Percentiles rank a stretch among this genome's conserved stretches.
These are phyloP conservation scores for Digitaria exilis DNA, from an alignment of 202 grass and related monocot species.

Conservation along the genomic window DNA sequence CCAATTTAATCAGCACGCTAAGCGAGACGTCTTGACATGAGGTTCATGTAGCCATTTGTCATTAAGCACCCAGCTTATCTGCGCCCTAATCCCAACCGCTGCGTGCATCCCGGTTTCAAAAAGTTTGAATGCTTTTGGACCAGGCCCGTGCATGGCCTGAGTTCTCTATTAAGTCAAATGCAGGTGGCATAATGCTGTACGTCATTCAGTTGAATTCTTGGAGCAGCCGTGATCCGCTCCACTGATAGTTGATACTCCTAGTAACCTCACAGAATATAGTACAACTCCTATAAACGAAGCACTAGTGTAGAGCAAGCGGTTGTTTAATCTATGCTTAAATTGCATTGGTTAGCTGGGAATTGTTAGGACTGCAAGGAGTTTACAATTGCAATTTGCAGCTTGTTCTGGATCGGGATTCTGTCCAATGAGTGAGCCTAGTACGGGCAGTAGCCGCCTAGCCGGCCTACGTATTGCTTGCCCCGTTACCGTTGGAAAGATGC, in stretches of 20 bases:
- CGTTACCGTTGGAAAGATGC: conserved; percentile 30
- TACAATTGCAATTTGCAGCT: conserved; percentile 6
- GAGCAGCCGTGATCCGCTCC: neutral
- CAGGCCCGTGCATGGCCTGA: neutral
- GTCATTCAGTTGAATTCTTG: conserved; percentile 47
- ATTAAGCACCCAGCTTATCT: conserved; percentile 47
- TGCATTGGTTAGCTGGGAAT: conserved; percentile 5
- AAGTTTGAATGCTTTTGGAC: conserved; percentile 47
- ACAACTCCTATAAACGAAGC: neutral
- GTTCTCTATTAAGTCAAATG: neutral
- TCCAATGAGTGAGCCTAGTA: neutral
- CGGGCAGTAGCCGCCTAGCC: neutral
- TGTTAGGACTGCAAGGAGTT: neutral
- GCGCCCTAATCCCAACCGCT: conserved; percentile 18
- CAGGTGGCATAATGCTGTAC: neutral
- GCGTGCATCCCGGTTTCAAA: neutral
- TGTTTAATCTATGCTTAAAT: neutral
- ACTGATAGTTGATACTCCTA: neutral
- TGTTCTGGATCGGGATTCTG: conserved; percentile 26
- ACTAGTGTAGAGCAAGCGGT: neutral
- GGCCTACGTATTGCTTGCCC: neutral
- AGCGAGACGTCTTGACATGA: conserved; percentile 18
- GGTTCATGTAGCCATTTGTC: conserved; percentile 38
- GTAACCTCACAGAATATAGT: neutral
- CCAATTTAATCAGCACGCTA: conserved; percentile 15